phyloP scores from a whole-genome alignment of 2,329 filamentous ascomycete species.

The Seiridium cupressi region DNA sequence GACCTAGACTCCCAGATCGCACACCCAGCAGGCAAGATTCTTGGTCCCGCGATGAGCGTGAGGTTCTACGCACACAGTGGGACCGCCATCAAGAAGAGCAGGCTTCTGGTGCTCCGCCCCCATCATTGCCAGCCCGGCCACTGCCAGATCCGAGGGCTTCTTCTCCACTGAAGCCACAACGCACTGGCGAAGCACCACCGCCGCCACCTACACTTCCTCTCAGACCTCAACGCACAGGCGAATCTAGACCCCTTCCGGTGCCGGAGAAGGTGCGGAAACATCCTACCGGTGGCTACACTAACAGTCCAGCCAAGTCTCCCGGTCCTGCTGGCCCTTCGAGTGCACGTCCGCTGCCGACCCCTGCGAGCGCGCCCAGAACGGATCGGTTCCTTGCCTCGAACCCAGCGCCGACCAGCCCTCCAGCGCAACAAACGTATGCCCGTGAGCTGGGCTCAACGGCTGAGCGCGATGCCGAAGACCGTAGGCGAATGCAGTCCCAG shows the following conservation, averaged over 20 bases:
- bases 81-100: conserved; percentile 38
- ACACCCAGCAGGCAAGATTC: conserved; percentile 59
- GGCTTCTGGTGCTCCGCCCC: conserved; percentile 20
- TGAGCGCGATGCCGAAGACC: conserved; percentile 63
- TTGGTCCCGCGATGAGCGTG: conserved; percentile 63
- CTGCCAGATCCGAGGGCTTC: conserved; percentile 36
- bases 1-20: conserved; percentile 46
- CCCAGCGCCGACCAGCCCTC: conserved; percentile 41
- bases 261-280: conserved; percentile 29
- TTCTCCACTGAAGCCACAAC: conserved; percentile 32
- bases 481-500: conserved; percentile 57
- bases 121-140: conserved; percentile 32
- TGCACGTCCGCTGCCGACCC: conserved; percentile 22
- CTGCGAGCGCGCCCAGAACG: conserved; percentile 39
- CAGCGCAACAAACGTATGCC: conserved; percentile 49
- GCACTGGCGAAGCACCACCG: conserved; percentile 25
- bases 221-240: conserved; percentile 33
- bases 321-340: conserved; percentile 16
- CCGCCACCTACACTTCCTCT: conserved; percentile 40
- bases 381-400: conserved; percentile 58
- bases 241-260: conserved; percentile 53
- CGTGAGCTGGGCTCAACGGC: conserved; percentile 54
- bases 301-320: conserved; percentile 15
- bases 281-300: conserved; percentile 23
- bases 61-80: conserved; percentile 58